Base-by-base conservation (phyloP, 164 flowering plant species). In the Nymphaea thermarum region DNA sequence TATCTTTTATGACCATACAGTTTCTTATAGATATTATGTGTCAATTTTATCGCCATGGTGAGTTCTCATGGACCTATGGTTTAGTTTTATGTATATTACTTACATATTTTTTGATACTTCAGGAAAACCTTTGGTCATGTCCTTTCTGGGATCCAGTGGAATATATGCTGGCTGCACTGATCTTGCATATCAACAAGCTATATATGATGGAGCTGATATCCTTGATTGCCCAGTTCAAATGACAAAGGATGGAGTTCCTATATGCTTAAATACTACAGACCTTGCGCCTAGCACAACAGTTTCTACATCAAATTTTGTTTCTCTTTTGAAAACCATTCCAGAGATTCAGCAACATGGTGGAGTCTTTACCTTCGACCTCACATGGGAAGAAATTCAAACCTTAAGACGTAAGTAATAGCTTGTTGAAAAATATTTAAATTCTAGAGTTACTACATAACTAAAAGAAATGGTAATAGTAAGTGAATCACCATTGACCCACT, bases 161-260 rank as follows among this genome's bases (percentile, higher is more conserved):
- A 77, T 83, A 61, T 90, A 74, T 76, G 92, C 99, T 74, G 87
- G 87, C 65, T 85, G 89, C 66, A 90, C 99, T 62, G 86, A 95
- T 75, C 63, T 78, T 68, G 94, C 99, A 68, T 95, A 95, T 73
- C 62, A 16, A 5, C 76, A 82, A 62, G 99, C 99, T 66, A 82
- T 89, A 70, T 66, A 77, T 65, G 98, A 92, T 80, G 99, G 98
- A 64, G 93, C 73, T 5, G 91, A 95, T 77, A 68, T 83, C 44
- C 77, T 95, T 73, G 99, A 92, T 74, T 95, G 99, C 72, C 73
- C 82, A 51, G 96, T 94, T 62, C 99, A 94, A 79, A 79, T 94
- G 80, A 73, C 99, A 55, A 77, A 75, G 65, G 98, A 92, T 70
- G 88, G 88, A 5, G 62, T 85, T 47, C 93, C 94, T 51, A 75